Evolutionary conservation across 768 basidiomycete species (phyloP), one percentile per base, ranked within the genome.

Genomic region (Lactifluus piperatus): DNA sequence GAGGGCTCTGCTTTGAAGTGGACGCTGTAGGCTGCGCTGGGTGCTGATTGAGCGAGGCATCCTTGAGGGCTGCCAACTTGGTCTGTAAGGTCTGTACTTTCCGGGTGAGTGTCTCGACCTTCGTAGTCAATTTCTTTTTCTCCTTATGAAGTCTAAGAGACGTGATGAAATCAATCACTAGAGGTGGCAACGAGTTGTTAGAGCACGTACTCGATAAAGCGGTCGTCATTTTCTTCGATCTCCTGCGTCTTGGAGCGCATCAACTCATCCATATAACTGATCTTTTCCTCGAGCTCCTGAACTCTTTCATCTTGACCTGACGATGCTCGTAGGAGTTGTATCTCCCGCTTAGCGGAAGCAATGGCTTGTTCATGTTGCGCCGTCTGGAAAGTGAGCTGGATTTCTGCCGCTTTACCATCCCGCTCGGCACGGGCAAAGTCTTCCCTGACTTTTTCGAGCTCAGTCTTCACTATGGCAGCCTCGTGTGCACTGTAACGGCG

Each of bases 161-260:
- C 49, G 34, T 41, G 36, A 44, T 53, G 27, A 64, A 50, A 51
- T 41, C 24, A 51, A 20, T 50, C 41, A 51, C 56, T 18, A 16
- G 56, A 30, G 30, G n/a, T 14, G 3, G n/a, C 11, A 11, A 27
- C 13, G 16, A 29, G 39, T 20, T 44, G n/a, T 27, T 7, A n/a
- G 5, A 24, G 9, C n/a, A 76, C 85, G 64, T 71, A 91, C 89
- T 85, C 86, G 60, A 91, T 80, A 52, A 83, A 81, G 36, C 81
- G 81, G 67, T 92, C 90, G 65, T 92, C 89, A 56, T 91, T 88
- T 65, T 86, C 87, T 67, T 91, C 89, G 56, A 91, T 88, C 72
- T 91, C 89, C 14, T 76, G 70, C 60, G 84, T 87, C 70, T 90
- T 91, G 44, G 71, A 74, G 57, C 77, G 77, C 45, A 91, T 72